These are phyloP conservation scores for Oryza meridionalis DNA, from an alignment of 176 grass and related monocot genomes.

Conservation along the genomic window DNA sequence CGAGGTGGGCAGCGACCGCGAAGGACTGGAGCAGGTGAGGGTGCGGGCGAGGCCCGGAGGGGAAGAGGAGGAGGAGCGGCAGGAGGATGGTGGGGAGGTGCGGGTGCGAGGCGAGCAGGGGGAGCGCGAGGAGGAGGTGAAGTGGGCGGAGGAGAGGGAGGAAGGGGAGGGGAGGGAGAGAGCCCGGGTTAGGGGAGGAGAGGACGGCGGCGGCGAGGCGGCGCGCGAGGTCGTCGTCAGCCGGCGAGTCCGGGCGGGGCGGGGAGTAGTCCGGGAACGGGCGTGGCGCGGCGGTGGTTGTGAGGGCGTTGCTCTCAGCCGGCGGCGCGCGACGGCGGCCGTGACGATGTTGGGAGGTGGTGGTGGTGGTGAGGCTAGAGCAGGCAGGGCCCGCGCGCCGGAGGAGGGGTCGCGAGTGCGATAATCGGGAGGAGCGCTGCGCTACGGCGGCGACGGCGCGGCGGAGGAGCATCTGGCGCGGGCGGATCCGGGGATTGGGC, in stretches of 20 bases:
- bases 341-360: slow-evolving; percentile 14
- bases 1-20: slow-evolving; percentile 54
- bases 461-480: slow-evolving; percentile 53
- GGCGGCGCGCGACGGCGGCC: background rate
- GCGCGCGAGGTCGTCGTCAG: slow-evolving; percentile 55
- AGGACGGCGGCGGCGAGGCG: slow-evolving; percentile 58
- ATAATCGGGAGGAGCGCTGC: slow-evolving; percentile 19
- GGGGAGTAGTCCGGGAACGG: slow-evolving; percentile 65
- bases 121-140: slow-evolving; percentile 59
- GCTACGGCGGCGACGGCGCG: slow-evolving; percentile 24
- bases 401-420: background rate
- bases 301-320: background rate
- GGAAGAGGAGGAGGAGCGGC: slow-evolving; percentile 62
- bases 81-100: slow-evolving; percentile 47
- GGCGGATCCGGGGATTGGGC: background rate
- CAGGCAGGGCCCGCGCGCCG: background rate
- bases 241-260: slow-evolving; percentile 56
- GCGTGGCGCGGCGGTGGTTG: slow-evolving; percentile 16
- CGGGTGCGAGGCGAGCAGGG: slow-evolving; percentile 56
- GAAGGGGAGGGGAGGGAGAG: slow-evolving; percentile 48
- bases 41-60: slow-evolving; percentile 42
- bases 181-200: slow-evolving; percentile 24
- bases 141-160: slow-evolving; percentile 47
- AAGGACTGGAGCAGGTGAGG: slow-evolving; percentile 53
- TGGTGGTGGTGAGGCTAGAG: background rate